Conservation (phyloP, 306 rosid species). For the Prunus salicina region DNA sequence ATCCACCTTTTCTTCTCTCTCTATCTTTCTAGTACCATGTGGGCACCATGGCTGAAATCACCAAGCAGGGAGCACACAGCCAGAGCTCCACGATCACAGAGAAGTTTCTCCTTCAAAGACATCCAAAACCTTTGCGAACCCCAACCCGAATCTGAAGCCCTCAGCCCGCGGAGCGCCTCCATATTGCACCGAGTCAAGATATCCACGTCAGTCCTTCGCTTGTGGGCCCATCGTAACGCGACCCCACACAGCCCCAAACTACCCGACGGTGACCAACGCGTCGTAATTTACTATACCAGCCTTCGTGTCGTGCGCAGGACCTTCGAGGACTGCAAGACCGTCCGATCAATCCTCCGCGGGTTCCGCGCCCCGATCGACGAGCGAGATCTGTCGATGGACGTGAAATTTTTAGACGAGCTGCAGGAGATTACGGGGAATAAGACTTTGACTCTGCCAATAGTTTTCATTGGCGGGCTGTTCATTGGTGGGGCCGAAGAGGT, state of each 20-base stretch:
- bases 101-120: conserved; percentile 59
- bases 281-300: conserved; percentile 75
- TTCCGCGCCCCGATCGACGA: conserved; percentile 65
- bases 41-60: conserved; percentile 69
- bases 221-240: conserved; percentile 24
- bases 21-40: conserved; percentile 39
- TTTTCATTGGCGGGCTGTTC: conserved; percentile 59
- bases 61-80: conserved; percentile 43
- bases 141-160: conserved; percentile 22
- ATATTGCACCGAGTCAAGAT: conserved; percentile 54
- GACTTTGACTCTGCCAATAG: conserved; percentile 48
- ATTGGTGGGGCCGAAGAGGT: conserved; percentile 76
- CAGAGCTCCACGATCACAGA: conserved; percentile 10
- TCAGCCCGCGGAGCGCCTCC: conserved; percentile 54
- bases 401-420: conserved; percentile 49
- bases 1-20: not conserved
- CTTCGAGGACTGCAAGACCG: conserved; percentile 63
- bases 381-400: conserved; percentile 80
- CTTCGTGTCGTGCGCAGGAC: conserved; percentile 83
- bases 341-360: conserved; percentile 58
- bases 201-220: conserved; percentile 49
- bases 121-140: conserved; percentile 47
- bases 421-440: conserved; percentile 43
- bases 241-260: not conserved
- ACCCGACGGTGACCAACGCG: conserved; percentile 42